A percentile compares a stretch with the other conserved stretches of the same genome.
Evolutionary conservation across 75 land plant genomes (phyloP).

Genomic region (Cunninghamia lanceolata): DNA sequence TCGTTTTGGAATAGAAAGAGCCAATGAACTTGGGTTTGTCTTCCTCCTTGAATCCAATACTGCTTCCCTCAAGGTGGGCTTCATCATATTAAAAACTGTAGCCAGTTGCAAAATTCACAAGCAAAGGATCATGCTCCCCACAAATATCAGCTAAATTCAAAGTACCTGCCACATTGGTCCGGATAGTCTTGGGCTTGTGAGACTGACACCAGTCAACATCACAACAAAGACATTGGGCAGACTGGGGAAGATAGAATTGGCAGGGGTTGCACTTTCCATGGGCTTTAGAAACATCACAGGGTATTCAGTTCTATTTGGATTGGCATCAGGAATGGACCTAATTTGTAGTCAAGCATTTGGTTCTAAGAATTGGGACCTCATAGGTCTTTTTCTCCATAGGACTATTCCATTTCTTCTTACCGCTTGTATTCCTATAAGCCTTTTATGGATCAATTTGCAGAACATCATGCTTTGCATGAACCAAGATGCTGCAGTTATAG

Average conservation of each 20-base stretch:
- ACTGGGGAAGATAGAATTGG: slow-evolving; percentile 80
- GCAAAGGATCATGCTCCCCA: slow-evolving; percentile 39
- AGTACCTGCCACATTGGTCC: slow-evolving; percentile 61
- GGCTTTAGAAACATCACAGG: slow-evolving; percentile 95
- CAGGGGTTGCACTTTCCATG: slow-evolving; percentile 85
- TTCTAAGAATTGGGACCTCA: slow-evolving; percentile 57
- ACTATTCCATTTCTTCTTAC: slow-evolving; percentile 60
- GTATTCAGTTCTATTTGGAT: slow-evolving; percentile 82
- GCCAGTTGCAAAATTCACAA: slow-evolving; percentile 58
- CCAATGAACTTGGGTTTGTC: slow-evolving; percentile 57
- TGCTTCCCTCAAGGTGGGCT: slow-evolving; percentile 38
- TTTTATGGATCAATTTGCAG: slow-evolving; percentile 66
- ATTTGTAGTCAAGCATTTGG: slow-evolving; percentile 87
- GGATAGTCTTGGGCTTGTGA: slow-evolving; percentile 61
- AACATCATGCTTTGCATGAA: slow-evolving; percentile 51
- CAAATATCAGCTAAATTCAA: slow-evolving; percentile 55
- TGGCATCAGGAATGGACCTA: slow-evolving; percentile 87
- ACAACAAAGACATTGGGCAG: too few relatives aligned
- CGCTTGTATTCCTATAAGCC: slow-evolving; percentile 62
- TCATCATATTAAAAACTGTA: slow-evolving; percentile 50
- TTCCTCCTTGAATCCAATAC: slow-evolving; percentile 57
- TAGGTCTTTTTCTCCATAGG: slow-evolving; percentile 68
- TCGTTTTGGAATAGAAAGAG: slow-evolving; percentile 65
- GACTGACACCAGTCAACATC: slow-evolving; percentile 71
- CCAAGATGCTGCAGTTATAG: slow-evolving; percentile 64